Evolutionary conservation across 495 filamentous ascomycete species (phyloP), one percentile per base, ranked within the genome.

Genomic region (Tetracladium marchalianum): DNA sequence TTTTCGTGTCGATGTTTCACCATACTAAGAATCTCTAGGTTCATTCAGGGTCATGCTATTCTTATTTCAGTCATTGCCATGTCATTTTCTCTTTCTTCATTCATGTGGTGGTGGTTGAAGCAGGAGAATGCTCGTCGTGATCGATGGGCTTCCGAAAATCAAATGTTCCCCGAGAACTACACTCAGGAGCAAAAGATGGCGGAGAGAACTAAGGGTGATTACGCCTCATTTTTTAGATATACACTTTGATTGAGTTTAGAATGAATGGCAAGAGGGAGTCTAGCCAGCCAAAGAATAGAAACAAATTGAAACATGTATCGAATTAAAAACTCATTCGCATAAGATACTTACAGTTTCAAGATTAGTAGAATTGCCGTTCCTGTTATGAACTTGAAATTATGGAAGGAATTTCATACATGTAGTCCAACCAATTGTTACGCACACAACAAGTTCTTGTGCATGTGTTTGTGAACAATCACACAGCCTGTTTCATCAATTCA

Each of bases 61-160:
- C 61, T 76, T 16, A 63, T 76, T n/a, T 69, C 41, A 37, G 62
- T 62, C 19, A 63, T 67, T 39, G 41, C 48, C 31, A 71, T 73
- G 69, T 65, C 65, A 11, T 67, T 76, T 38, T 54, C 56, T 60
- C 48, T 73, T 63, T 56, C 73, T 44, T 60, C 74, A 36, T 59
- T 73, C 40, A 81, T 85, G 56, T 66, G 72, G 35, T 53, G 76
- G 41, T 84, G 81, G 35, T 62, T 84, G 33, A 63, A 62, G 15
- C 59, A 65, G 34, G 83, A 85, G 65, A 87, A 87, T 52, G 62
- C 59, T 11, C 61, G 68, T 34, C 49, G 82, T 58, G 66, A 79
- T 57, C 32, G n/a, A 10, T 47, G 49, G 39, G 56, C 57, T 52
- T 46, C 31, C 9, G 60, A 63, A 49, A 51, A 63, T 42, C 62